Conservation (phyloP, 768 basidiomycete species). For the Holtermannia corniformis region DNA sequence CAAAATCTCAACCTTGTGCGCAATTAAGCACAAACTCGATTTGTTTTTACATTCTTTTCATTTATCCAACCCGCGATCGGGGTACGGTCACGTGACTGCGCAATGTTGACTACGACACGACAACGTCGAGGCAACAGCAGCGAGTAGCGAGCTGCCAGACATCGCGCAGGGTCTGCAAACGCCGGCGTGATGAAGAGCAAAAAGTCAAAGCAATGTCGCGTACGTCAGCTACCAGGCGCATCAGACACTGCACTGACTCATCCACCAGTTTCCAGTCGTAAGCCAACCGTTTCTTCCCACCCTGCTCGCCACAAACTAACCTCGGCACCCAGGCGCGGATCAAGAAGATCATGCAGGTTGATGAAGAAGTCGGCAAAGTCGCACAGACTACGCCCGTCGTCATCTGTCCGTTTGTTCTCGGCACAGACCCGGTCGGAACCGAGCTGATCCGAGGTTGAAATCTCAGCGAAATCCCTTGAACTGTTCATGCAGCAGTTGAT, state of each 20-base stretch:
- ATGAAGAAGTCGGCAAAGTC: slow-evolving; percentile 97
- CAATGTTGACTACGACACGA: too few relatives aligned
- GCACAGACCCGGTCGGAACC: too few relatives aligned
- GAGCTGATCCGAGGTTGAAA: background rate
- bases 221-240: background rate
- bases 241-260: background rate
- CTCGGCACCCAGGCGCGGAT: slow-evolving; percentile 67
- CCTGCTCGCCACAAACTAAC: background rate
- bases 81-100: too few relatives aligned
- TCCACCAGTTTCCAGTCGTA: slow-evolving; percentile 1
- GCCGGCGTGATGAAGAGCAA: slow-evolving; percentile 2
- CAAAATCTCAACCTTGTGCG: background rate
- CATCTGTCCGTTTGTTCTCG: slow-evolving; percentile 60
- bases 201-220: background rate
- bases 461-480: slow-evolving; percentile 81
- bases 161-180: too few relatives aligned
- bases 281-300: background rate
- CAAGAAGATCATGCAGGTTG: slow-evolving; percentile 99
- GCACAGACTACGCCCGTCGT: slow-evolving; percentile 93
- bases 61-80: too few relatives aligned
- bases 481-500: slow-evolving; percentile 79
- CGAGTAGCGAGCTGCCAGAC: too few relatives aligned
- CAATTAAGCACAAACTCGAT: background rate
- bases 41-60: too few relatives aligned
- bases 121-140: too few relatives aligned